A percentile compares a stretch with the other conserved stretches of the same genome.
phyloP scores from a whole-genome alignment of 768 basidiomycete species.

The Daedaleopsis sinensis region DNA sequence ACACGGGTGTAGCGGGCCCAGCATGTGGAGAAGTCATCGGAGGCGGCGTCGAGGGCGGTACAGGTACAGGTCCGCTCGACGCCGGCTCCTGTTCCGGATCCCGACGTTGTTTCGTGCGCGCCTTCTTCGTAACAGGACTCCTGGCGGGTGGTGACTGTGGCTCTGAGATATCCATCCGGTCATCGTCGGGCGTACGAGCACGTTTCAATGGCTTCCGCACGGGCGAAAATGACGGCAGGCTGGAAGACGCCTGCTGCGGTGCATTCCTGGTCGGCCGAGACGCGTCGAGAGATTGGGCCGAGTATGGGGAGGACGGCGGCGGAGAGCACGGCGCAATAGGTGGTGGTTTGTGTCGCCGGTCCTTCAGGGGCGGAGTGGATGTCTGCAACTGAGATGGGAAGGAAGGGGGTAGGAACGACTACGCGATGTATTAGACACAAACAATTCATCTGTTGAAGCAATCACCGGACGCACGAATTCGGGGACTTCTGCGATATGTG shows the following conservation, averaged over 20 bases:
- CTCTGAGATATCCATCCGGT: constrained; percentile 11
- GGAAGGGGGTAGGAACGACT: constrained; percentile 58
- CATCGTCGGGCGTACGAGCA: constrained; percentile 16
- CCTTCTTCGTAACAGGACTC: constrained; percentile 21
- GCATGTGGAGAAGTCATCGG: constrained; percentile 34
- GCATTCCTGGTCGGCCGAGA: constrained; percentile 21
- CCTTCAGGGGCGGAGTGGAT: constrained; percentile 50
- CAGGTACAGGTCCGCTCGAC: constrained; percentile 20
- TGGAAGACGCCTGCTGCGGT: constrained; percentile 24
- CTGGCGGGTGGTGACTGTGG: constrained; percentile 4
- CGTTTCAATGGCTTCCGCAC: constrained; percentile 20
- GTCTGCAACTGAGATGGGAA: constrained; percentile 55
- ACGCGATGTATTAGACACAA: constrained; percentile 14
- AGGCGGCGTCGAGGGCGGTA: constrained; percentile 33
- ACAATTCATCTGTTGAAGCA: constrained; percentile 13
- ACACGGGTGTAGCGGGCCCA: constrained; percentile 15
- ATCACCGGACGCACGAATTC: constrained; percentile 37
- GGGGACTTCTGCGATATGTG: constrained; percentile 36
- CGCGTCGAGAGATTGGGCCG: constrained; percentile 19
- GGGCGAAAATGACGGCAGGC: constrained; percentile 12
- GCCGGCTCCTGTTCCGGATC: constrained; percentile 13
- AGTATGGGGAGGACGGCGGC: constrained; percentile 29
- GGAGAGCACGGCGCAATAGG: constrained; percentile 38
- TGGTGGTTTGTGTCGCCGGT: constrained; percentile 44
- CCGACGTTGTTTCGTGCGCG: constrained; percentile 14